phyloP scores from a whole-genome alignment of 2,329 filamentous ascomycete species.

The Aspergillus piperis region DNA sequence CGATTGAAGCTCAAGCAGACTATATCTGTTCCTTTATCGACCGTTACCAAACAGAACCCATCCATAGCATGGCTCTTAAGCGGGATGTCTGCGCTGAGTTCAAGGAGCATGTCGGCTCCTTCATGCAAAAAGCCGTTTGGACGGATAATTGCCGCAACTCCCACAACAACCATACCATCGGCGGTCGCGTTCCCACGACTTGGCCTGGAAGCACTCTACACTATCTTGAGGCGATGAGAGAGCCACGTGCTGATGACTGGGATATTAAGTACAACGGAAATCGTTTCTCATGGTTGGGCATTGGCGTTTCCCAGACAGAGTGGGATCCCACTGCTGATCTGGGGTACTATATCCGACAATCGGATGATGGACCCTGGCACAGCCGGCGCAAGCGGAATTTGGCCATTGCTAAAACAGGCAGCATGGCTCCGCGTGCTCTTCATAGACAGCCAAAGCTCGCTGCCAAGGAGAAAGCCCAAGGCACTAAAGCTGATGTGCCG shows the following conservation, averaged over 20 bases:
- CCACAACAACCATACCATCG: constrained; percentile 39
- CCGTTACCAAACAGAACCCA: constrained; percentile 28
- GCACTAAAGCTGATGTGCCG: too few relatives aligned
- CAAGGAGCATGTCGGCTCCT: constrained; percentile 33
- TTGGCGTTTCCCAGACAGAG: constrained; percentile 21
- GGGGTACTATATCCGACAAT: constrained; percentile 27
- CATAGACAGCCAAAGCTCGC: constrained; percentile 1
- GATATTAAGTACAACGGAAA: constrained; percentile 19
- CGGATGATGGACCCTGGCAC: constrained; percentile 14
- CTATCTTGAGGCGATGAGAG: constrained; percentile 23
- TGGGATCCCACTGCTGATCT: constrained; percentile 18
- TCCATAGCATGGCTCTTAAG: constrained; percentile 41
- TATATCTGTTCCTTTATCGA: constrained; percentile 44
- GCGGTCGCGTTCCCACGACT: constrained; percentile 17
- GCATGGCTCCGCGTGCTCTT: not conserved
- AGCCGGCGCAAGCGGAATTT: constrained; percentile 14
- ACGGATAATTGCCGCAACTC: constrained; percentile 33
- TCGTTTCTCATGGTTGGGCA: constrained; percentile 25
- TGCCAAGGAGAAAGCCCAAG: not conserved
- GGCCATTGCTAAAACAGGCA: not conserved
- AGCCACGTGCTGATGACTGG: constrained; percentile 26
- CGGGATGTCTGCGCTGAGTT: constrained; percentile 39
- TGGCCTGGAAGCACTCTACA: constrained; percentile 29
- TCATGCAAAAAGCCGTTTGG: constrained; percentile 39
- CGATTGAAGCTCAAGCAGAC: constrained; percentile 47